Conservation (phyloP, 371 early-diverging fungal species). For the Actinomortierella ambigua region DNA sequence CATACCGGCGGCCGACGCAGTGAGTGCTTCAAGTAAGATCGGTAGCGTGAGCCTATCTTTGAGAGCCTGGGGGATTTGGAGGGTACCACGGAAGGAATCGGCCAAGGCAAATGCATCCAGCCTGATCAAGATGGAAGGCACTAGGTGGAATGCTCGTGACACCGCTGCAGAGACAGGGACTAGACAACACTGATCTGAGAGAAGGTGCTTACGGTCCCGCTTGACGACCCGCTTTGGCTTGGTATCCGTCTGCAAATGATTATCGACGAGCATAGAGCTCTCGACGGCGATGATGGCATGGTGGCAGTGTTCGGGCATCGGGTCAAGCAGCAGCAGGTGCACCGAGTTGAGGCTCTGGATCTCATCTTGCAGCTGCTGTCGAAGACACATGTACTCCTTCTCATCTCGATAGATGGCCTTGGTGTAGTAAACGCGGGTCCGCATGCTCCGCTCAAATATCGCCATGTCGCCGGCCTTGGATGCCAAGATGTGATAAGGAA, state of each 20-base stretch:
- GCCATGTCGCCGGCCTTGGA: slow-evolving; percentile 5
- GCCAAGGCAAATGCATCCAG: slow-evolving; percentile 9
- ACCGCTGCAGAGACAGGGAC: slow-evolving; percentile 12
- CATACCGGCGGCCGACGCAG: slow-evolving; percentile 7
- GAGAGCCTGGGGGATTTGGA: too few relatives aligned
- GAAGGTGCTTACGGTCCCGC: slow-evolving; percentile 3
- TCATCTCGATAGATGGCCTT: slow-evolving; percentile 12
- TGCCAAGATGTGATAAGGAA: slow-evolving; percentile 5
- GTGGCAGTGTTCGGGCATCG: too few relatives aligned
- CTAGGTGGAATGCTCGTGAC: slow-evolving; percentile 9
- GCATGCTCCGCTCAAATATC: slow-evolving; percentile 7
- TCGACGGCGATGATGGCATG: too few relatives aligned
- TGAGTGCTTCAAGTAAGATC: slow-evolving; percentile 16
- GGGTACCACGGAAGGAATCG: too few relatives aligned
- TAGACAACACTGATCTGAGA: slow-evolving; percentile 10
- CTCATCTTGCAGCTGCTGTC: background rate
- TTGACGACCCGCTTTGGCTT: too few relatives aligned
- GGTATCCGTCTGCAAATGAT: too few relatives aligned
- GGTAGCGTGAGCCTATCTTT: too few relatives aligned
- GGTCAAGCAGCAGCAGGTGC: slow-evolving; percentile 15
- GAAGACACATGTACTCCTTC: slow-evolving; percentile 1
- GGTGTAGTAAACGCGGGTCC: slow-evolving; percentile 3
- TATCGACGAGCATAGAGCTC: too few relatives aligned
- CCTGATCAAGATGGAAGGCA: slow-evolving; percentile 14
- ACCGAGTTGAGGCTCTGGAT: background rate